Evolutionary conservation across 306 rosid genomes (phyloP), one percentile per base, ranked within the genome.

Genomic region (Sindora glabra): DNA sequence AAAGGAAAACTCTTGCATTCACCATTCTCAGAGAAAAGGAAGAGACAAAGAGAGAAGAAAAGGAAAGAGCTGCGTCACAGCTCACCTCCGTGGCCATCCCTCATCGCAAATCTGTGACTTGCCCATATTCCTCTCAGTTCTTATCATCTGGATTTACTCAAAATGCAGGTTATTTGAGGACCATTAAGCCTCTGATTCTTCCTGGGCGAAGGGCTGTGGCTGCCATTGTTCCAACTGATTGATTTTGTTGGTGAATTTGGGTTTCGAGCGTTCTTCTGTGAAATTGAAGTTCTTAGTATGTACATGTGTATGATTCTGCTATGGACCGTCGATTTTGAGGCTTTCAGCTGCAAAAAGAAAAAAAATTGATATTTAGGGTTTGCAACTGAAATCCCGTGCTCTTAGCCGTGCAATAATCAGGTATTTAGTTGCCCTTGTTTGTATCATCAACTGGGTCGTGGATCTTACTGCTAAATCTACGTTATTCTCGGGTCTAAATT

Each of bases 211-310:
- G n/a, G n/a, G n/a, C n/a, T n/a, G n/a, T n/a, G n/a, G n/a, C n/a
- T n/a, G n/a, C n/a, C n/a, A n/a, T n/a, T n/a, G n/a, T n/a, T n/a
- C n/a, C n/a, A n/a, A n/a, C n/a, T n/a, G n/a, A n/a, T n/a, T 76
- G 83, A 62, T 81, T 55, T 75, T 86, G 77, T 71, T 86, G 59
- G 78, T 78, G 80, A 69, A 77, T 61, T 79, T 45, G 52, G 78
- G 51, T 67, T 69, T 62, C 60, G 68, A 48, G 57, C 63, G 25
- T 67, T 55, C 54, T 27, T 50, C 59, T 62, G 70, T 65, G 69
- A 51, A 13, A 45, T 74, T 30, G 53, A 53, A 64, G 72, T 21
- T 74, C 2, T 0, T 3, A 8, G 14, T 27, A 11, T 24, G 12
- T 60, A 46, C n/a, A n/a, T 38, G 74, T 12, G 34, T 24, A 10